Evolutionary conservation across 306 rosid species (phyloP), one percentile per base, ranked within the genome.

Genomic region (Gillenia trifoliata): DNA sequence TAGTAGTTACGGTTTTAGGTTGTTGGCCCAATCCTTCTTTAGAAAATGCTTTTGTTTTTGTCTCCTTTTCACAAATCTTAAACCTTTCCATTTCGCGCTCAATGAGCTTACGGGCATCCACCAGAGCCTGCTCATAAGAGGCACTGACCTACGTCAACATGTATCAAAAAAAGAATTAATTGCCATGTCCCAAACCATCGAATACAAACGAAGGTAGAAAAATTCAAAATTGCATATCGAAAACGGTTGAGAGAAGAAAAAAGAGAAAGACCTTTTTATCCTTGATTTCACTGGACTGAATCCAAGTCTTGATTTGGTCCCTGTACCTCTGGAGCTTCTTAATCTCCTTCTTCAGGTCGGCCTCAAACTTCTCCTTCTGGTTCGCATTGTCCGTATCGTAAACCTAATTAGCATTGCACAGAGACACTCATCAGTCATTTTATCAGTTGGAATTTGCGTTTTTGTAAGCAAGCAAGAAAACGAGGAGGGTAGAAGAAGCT

Each of bases 21-120:
- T 93, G 97, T 61, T 93, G 98, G 75, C 91, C 98, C 81, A 93
- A 80, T 28, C 98, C 98, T 90, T 93, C 98, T 83, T 93, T 93
- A 11, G 98, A 93, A 80, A 93, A 93, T 10, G 98, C 98, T 83
- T 93, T 93, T 36, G 98, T 93, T 79, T 93, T 93, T 1, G 97
- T 93, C 89, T 93, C 98, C 88, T 93, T 93, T 81, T 93, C 98
- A 64, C 98, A 93, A 16, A 93, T 82, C 87, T 93, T 93, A 76
- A 93, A 93, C 82, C 98, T 86, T 83, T 94, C 98, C 98, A 94
- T 94, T 85, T 94, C 98, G 25, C 97, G 97, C 81, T 94, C 97
- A 68, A 94, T 94, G 41, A 72, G 83, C 85, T 94, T 91, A 47
- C 98, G 98, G 55, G 98, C 91, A 90, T 94, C 98, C 83, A 94